Conservation (phyloP, 2,329 filamentous ascomycete species). For the Teratosphaeria nubilosa region DNA sequence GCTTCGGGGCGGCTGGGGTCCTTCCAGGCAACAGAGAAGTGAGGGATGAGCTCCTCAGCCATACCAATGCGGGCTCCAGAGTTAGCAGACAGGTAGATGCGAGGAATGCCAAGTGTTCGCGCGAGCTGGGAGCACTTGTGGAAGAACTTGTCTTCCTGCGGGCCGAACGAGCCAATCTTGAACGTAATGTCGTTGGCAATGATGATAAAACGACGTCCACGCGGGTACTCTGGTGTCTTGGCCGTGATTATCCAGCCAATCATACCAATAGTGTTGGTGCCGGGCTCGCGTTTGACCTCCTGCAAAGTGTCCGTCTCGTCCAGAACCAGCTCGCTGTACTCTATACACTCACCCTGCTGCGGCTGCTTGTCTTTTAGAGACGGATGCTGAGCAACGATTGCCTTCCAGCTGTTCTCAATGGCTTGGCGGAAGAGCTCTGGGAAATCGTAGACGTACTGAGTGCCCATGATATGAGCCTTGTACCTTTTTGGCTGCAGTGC, state of each 20-base stretch:
- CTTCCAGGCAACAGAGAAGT: conserved; percentile 97
- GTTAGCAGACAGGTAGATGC: conserved; percentile 97
- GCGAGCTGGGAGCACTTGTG: conserved; percentile 97
- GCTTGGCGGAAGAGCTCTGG: conserved; percentile 97
- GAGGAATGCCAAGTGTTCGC: conserved; percentile 84
- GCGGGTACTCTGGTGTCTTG: conserved; percentile 88
- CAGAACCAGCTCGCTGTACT: conserved; percentile 86
- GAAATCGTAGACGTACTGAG: conserved; percentile 99
- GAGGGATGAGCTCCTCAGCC: conserved; percentile 90
- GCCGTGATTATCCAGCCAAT: conserved; percentile 95
- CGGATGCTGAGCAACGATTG: conserved; percentile 63
- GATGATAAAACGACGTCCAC: conserved; percentile 84
- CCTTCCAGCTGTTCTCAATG: conserved; percentile 87
- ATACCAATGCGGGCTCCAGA: conserved; percentile 95
- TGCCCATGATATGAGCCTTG: conserved; percentile 98
- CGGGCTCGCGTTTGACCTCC: conserved; percentile 88
- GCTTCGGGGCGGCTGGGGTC: conserved; percentile 67
- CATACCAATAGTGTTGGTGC: conserved; percentile 95
- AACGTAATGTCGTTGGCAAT: conserved; percentile 99
- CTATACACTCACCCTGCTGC: conserved; percentile 77
- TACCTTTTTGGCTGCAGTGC: conserved; percentile 98
- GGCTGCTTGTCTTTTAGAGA: conserved; percentile 71
- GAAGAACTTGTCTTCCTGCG: conserved; percentile 96
- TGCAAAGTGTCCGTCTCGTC: conserved; percentile 87
- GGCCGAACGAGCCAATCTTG: conserved; percentile 96